phyloP scores from a whole-genome alignment of 345 rosid species.

The Eucalyptus tenuipes region DNA sequence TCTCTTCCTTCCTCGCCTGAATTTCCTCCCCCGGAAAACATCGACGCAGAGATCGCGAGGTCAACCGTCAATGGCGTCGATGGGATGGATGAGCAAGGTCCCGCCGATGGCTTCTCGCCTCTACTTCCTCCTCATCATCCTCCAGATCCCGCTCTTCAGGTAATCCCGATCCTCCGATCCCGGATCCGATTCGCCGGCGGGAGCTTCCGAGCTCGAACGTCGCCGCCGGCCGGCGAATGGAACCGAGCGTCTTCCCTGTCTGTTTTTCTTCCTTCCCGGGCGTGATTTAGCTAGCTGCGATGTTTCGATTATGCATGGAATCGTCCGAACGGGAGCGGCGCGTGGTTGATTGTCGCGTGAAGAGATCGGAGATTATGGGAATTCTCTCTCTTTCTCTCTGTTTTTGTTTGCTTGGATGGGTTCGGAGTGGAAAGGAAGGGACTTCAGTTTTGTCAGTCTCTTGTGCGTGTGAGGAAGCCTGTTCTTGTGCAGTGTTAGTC shows the following conservation, averaged over 20 bases:
- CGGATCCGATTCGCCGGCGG: neutral
- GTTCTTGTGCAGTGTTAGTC: neutral
- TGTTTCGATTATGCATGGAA: neutral
- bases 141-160: slow-evolving; percentile 98
- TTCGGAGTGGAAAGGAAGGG: neutral
- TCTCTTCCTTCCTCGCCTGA: neutral
- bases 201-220: neutral
- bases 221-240: neutral
- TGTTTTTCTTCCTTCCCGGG: neutral
- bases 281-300: neutral
- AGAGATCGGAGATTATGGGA: neutral
- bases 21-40: neutral
- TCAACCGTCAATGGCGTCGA: slow-evolving; percentile 10
- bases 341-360: neutral
- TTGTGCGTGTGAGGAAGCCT: neutral
- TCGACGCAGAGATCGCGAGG: slow-evolving; percentile 2
- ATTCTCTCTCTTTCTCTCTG: neutral
- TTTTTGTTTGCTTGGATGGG: neutral
- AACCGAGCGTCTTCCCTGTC: neutral
- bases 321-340: neutral
- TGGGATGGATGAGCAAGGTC: slow-evolving; percentile 50
- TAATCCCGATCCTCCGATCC: neutral
- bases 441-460: neutral
- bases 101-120: slow-evolving; percentile 47
- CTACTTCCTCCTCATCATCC: slow-evolving; percentile 66